Conservation (phyloP, 2,329 filamentous ascomycete species). For the Trichoderma semiorbis region DNA sequence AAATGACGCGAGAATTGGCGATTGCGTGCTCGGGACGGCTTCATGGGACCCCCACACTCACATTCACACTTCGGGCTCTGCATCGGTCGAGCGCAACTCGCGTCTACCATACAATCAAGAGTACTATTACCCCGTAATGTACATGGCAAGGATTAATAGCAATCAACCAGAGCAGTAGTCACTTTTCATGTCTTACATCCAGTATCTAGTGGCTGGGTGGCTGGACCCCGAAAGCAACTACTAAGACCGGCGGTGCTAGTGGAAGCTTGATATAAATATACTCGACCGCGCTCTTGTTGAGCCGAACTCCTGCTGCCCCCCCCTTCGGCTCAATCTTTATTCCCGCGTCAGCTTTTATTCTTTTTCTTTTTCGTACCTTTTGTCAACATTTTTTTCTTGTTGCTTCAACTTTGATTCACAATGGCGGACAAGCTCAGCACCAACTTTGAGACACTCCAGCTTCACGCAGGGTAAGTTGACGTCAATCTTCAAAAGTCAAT, state of each 20-base stretch:
- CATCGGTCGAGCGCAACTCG: neutral
- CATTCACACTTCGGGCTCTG: neutral
- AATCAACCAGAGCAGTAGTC: neutral
- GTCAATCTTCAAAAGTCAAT: neutral
- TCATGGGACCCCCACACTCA: slow-evolving; percentile 9
- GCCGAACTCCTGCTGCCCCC: neutral
- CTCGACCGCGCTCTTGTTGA: neutral
- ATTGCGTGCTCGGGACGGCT: slow-evolving; percentile 16
- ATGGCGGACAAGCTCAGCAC: slow-evolving; percentile 46
- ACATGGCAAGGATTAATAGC: neutral
- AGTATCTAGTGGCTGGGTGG: neutral
- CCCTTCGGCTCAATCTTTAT: neutral
- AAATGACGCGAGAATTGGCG: slow-evolving; percentile 14
- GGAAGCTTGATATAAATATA: slow-evolving; percentile 7
- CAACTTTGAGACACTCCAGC: slow-evolving; percentile 80
- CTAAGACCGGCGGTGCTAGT: neutral
- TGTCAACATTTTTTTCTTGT: slow-evolving; percentile 20
- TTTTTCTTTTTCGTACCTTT: slow-evolving; percentile 12
- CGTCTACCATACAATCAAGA: neutral
- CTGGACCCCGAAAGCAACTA: neutral
- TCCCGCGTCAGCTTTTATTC: slow-evolving; percentile 16
- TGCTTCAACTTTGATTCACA: slow-evolving; percentile 16
- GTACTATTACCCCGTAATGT: too few species aligned
- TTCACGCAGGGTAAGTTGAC: slow-evolving; percentile 70
- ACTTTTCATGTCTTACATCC: neutral